Evolutionary conservation across 2,329 filamentous ascomycete genomes (phyloP).

Genomic region (Rhynchosporium graminicola): DNA sequence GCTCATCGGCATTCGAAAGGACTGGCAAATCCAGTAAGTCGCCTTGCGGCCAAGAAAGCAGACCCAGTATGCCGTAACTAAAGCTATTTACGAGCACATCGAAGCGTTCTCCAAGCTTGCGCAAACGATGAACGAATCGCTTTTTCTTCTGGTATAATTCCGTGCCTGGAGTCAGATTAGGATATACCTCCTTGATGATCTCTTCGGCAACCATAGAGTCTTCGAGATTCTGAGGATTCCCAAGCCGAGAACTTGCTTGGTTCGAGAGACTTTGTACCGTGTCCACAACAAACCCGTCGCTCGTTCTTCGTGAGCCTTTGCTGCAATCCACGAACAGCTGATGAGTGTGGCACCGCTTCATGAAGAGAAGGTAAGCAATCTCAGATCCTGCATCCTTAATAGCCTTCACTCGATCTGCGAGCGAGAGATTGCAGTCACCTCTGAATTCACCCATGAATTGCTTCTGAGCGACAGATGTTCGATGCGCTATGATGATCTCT

Average conservation of each 20-base stretch:
- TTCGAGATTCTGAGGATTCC: too few species aligned
- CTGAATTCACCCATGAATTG: not conserved
- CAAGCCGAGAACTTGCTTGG: not conserved
- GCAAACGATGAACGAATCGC: too few species aligned
- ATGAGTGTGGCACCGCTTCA: constrained; percentile 12
- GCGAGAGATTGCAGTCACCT: not conserved
- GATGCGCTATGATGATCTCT: constrained; percentile 1
- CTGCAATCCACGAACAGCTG: constrained; percentile 15
- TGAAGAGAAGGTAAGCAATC: constrained; percentile 10
- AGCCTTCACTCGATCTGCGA: constrained; percentile 12
- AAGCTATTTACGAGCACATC: too few species aligned
- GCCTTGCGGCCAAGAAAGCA: too few species aligned
- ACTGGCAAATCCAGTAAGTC: too few species aligned
- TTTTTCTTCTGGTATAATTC: too few species aligned
- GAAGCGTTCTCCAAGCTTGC: too few species aligned
- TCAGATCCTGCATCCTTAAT: constrained; percentile 13
- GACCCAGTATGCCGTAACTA: too few species aligned
- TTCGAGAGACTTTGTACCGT: not conserved
- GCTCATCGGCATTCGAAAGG: too few species aligned
- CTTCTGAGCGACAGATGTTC: not conserved
- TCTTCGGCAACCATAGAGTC: too few species aligned
- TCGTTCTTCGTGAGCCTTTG: constrained; percentile 11
- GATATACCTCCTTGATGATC: too few species aligned
- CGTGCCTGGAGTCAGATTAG: too few species aligned
- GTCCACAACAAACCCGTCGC: constrained; percentile 7